Evolutionary conservation across 441 rosid genomes (phyloP).

Genomic region (Flueggea neowawraea): DNA sequence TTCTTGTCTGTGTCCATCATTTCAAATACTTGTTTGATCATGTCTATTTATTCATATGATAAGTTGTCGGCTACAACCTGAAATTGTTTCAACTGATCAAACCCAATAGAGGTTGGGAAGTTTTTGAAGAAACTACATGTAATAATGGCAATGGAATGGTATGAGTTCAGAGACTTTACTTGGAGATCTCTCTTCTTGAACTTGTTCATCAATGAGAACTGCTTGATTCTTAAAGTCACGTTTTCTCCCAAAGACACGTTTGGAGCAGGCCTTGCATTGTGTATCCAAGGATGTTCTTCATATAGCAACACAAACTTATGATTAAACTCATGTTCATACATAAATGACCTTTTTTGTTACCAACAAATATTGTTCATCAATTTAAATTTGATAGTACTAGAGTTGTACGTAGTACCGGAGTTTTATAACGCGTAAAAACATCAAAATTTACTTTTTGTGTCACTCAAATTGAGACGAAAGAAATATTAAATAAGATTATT

Average conservation of each 20-base stretch:
- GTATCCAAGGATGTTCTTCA: slow-evolving; percentile 85
- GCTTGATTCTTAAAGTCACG: slow-evolving; percentile 71
- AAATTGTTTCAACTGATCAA: background rate
- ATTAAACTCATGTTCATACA: no score
- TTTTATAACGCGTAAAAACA: no score
- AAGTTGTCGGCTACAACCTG: slow-evolving; percentile 85
- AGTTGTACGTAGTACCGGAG: no score
- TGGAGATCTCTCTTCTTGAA: slow-evolving; percentile 92
- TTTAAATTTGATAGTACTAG: no score
- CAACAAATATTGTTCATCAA: no score
- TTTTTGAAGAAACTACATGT: background rate
- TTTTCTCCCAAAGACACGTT: slow-evolving; percentile 72
- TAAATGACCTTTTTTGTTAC: no score
- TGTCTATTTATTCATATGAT: slow-evolving; percentile 58
- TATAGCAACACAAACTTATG: background rate
- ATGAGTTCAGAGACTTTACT: slow-evolving; percentile 28
- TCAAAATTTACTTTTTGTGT: no score
- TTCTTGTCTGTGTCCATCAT: slow-evolving; percentile 81
- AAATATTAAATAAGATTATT: slow-evolving; percentile 1
- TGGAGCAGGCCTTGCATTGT: slow-evolving; percentile 49
- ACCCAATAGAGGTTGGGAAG: background rate
- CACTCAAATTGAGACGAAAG: no score
- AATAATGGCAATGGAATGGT: no score
- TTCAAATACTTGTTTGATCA: slow-evolving; percentile 50
- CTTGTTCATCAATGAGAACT: slow-evolving; percentile 86